A percentile compares a stretch with the other conserved stretches of the same genome.
These are phyloP conservation scores for Leersia perrieri DNA, from an alignment of 176 grass and related monocot species.

Conservation along the genomic window DNA sequence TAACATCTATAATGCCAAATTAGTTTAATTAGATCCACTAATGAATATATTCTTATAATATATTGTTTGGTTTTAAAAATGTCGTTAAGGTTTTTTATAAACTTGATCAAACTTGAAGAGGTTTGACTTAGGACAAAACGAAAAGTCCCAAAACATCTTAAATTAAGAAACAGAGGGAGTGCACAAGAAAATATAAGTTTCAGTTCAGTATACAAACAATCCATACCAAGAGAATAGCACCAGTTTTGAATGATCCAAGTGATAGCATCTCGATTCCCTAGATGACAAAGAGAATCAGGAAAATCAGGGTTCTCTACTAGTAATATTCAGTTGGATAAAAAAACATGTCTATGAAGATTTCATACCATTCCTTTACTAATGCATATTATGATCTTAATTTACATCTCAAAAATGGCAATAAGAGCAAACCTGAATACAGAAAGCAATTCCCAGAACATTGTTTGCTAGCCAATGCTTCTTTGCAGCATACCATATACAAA, in stretches of 20 bases:
- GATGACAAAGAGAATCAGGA: conserved; percentile 10
- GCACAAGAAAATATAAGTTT: not conserved
- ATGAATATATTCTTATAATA: too few relatives aligned
- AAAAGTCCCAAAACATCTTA: too few relatives aligned
- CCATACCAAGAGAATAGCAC: conserved; percentile 93
- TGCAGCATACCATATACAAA: conserved; percentile 81
- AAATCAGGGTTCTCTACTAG: not conserved
- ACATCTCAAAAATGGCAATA: conserved; percentile 12
- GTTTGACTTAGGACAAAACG: too few relatives aligned
- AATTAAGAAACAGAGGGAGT: too few relatives aligned
- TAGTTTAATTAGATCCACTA: too few relatives aligned
- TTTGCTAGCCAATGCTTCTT: conserved; percentile 97
- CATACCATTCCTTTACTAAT: not conserved
- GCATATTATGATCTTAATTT: not conserved
- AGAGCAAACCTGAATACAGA: conserved; percentile 85
- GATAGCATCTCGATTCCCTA: conserved; percentile 98
- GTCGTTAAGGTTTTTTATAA: too few relatives aligned
- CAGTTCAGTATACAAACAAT: not conserved
- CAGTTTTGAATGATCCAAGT: conserved; percentile 94
- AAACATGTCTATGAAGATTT: not conserved
- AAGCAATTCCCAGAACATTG: conserved; percentile 87
- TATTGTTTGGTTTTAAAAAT: too few relatives aligned
- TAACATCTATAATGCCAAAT: too few relatives aligned
- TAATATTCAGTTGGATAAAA: not conserved
- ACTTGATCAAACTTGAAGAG: too few relatives aligned